These are phyloP conservation scores for Betula pendula DNA, from an alignment of 306 rosid species.

Conservation along the genomic window DNA sequence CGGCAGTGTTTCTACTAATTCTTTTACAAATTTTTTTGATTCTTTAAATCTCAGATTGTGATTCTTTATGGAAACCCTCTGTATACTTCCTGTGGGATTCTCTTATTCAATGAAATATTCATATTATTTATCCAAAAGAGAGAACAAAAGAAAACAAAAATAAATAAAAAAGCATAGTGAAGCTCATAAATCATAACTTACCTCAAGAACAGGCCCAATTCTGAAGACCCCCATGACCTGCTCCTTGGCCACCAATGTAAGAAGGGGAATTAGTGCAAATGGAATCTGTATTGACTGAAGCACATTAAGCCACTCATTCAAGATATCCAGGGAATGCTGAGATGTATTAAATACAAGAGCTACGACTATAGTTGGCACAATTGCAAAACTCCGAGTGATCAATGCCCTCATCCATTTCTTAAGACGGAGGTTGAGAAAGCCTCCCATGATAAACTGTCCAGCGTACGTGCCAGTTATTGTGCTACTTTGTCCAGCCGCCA, in stretches of 20 bases:
- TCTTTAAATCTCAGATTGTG: neutral
- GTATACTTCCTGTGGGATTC: neutral
- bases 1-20: neutral
- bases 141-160: slow-evolving; percentile 17
- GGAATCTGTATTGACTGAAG: slow-evolving; percentile 94
- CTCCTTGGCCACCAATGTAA: slow-evolving; percentile 80
- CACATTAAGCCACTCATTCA: slow-evolving; percentile 93
- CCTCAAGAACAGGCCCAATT: slow-evolving; percentile 77
- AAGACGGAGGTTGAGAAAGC: slow-evolving; percentile 82
- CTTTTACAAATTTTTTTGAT: neutral
- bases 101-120: no score
- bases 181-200: slow-evolving; percentile 27
- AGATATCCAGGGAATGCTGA: slow-evolving; percentile 68
- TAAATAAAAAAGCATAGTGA: slow-evolving; percentile 11
- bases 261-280: slow-evolving; percentile 87
- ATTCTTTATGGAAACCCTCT: neutral
- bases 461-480: slow-evolving; percentile 91
- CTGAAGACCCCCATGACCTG: slow-evolving; percentile 79
- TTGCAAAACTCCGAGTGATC: slow-evolving; percentile 85
- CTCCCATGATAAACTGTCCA: slow-evolving; percentile 96
- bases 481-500: slow-evolving; percentile 95
- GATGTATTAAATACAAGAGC: slow-evolving; percentile 73
- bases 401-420: slow-evolving; percentile 90
- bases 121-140: neutral
- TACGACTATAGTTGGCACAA: slow-evolving; percentile 77